Evolutionary conservation across 768 basidiomycete genomes (phyloP).

Genomic region (Leccinum truebloodii): DNA sequence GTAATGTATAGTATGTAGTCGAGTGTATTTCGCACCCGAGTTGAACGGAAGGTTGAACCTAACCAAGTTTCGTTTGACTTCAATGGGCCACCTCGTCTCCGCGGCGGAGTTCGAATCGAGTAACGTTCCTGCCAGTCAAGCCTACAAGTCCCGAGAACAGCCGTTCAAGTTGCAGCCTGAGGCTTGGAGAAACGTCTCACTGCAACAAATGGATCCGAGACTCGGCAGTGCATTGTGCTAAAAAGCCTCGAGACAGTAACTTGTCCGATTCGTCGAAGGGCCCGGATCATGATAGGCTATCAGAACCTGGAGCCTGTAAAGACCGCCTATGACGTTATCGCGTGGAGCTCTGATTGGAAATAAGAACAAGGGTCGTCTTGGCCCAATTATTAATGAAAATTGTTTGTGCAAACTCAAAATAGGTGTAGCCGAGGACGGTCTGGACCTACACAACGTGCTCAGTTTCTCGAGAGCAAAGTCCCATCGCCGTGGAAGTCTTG

Average conservation of each 20-base stretch:
- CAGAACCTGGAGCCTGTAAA: too few relatives aligned
- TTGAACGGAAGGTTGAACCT: not conserved
- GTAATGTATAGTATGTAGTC: too few relatives aligned
- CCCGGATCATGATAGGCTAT: too few relatives aligned
- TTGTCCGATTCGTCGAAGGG: too few relatives aligned
- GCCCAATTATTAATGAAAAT: not conserved
- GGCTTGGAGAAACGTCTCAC: too few relatives aligned
- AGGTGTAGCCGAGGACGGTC: not conserved
- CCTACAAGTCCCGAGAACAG: too few relatives aligned
- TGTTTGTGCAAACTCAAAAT: not conserved
- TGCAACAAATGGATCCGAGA: not conserved
- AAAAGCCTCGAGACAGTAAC: not conserved
- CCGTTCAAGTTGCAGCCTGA: too few relatives aligned
- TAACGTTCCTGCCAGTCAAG: too few relatives aligned
- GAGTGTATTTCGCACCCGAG: not conserved
- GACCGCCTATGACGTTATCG: not conserved
- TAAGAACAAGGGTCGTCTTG: not conserved
- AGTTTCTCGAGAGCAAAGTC: not conserved
- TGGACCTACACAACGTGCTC: not conserved
- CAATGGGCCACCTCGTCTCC: too few relatives aligned
- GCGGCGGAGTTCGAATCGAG: too few relatives aligned
- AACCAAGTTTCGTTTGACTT: too few relatives aligned
- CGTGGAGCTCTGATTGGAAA: not conserved
- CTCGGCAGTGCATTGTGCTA: not conserved
- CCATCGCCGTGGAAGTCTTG: not conserved